A percentile compares a stretch with the other conserved stretches of the same genome.
These are phyloP conservation scores for Neofusicoccum umdonicola DNA, from an alignment of 2,329 filamentous ascomycete genomes.

Conservation along the genomic window DNA sequence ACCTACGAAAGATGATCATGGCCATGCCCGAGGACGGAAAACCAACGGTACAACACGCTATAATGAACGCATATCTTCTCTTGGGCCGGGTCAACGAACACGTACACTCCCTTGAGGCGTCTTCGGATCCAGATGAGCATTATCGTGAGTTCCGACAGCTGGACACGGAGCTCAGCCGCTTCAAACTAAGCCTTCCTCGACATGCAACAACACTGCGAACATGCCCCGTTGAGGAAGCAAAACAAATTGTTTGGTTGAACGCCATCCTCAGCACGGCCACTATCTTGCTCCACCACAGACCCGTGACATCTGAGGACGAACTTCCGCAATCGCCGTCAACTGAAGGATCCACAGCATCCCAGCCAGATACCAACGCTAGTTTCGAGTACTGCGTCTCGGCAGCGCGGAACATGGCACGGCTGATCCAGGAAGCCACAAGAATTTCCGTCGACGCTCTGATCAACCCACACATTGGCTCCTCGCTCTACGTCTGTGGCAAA, in stretches of 20 bases:
- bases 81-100: slow-evolving; percentile 30
- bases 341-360: neutral
- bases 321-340: neutral
- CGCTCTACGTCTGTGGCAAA: slow-evolving; percentile 27
- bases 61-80: slow-evolving; percentile 26
- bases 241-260: slow-evolving; percentile 28
- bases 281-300: slow-evolving; percentile 29
- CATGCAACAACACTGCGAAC: slow-evolving; percentile 16
- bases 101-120: slow-evolving; percentile 28
- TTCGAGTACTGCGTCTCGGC: slow-evolving; percentile 23
- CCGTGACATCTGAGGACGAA: neutral
- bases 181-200: slow-evolving; percentile 29
- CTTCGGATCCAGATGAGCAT: slow-evolving; percentile 26
- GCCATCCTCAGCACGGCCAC: slow-evolving; percentile 25
- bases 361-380: neutral
- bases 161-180: slow-evolving; percentile 25
- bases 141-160: slow-evolving; percentile 26
- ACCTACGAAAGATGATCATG: slow-evolving; percentile 25
- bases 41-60: slow-evolving; percentile 22
- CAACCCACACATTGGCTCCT: slow-evolving; percentile 25
- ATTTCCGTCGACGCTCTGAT: slow-evolving; percentile 28
- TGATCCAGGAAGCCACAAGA: slow-evolving; percentile 29
- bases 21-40: slow-evolving; percentile 23
- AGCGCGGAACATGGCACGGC: slow-evolving; percentile 27
- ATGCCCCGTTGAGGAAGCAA: neutral